These are phyloP conservation scores for Phytophthora lateralis DNA, from an alignment of 352 stramenopile genomes.

Conservation along the genomic window DNA sequence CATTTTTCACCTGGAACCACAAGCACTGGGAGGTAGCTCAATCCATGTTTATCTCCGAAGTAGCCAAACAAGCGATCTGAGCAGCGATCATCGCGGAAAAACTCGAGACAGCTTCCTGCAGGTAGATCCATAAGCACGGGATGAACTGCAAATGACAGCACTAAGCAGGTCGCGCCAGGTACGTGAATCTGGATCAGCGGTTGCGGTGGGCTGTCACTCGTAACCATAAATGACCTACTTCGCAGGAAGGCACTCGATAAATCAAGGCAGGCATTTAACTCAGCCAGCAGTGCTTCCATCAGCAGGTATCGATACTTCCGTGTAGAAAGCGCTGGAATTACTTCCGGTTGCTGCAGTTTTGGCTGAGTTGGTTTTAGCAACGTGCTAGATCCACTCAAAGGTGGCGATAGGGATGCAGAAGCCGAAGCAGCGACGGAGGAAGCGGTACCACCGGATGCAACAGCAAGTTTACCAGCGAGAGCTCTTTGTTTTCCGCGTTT, in stretches of 20 bases:
- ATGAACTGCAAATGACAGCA: slow-evolving; percentile 82
- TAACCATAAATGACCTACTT: slow-evolving; percentile 61
- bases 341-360: slow-evolving; percentile 39
- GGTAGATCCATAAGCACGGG: slow-evolving; percentile 83
- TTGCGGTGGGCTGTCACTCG: slow-evolving; percentile 72
- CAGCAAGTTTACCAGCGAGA: slow-evolving; percentile 28
- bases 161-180: slow-evolving; percentile 63
- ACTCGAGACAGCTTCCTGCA: slow-evolving; percentile 68
- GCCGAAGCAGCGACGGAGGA: slow-evolving; percentile 8
- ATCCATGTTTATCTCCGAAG: slow-evolving; percentile 72
- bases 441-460: slow-evolving; percentile 7
- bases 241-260: slow-evolving; percentile 53
- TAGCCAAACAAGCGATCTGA: slow-evolving; percentile 71
- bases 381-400: slow-evolving; percentile 11
- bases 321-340: slow-evolving; percentile 31
- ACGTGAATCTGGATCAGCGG: slow-evolving; percentile 64
- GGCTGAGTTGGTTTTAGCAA: slow-evolving; percentile 34
- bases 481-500: slow-evolving; percentile 46
- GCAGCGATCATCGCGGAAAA: slow-evolving; percentile 72
- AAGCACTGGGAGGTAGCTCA: slow-evolving; percentile 70
- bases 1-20: slow-evolving; percentile 65
- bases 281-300: slow-evolving; percentile 61
- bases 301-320: slow-evolving; percentile 67
- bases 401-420: slow-evolving; percentile 2
- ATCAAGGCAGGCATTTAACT: slow-evolving; percentile 60